A percentile compares a stretch with the other conserved stretches of the same genome.
These are phyloP conservation scores for Sugiyamaella novakii DNA, from an alignment of 1,139 yeast genomes.

Conservation along the genomic window DNA sequence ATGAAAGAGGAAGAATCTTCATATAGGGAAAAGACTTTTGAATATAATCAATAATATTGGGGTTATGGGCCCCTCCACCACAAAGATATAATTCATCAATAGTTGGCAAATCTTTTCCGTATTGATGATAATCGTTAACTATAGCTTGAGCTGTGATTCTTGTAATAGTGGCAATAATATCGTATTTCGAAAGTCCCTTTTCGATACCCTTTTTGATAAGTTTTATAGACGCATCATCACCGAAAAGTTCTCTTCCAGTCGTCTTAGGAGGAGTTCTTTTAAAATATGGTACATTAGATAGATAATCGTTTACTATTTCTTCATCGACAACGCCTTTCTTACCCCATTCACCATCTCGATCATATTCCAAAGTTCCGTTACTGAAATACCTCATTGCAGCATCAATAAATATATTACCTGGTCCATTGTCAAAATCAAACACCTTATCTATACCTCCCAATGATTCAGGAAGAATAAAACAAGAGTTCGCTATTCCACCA, in stretches of 20 bases:
- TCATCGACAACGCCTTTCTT: conserved; percentile 26
- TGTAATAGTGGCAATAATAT: conserved; percentile 30
- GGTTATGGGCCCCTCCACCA: conserved; percentile 30
- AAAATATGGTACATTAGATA: conserved; percentile 26
- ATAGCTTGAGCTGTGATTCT: conserved; percentile 30
- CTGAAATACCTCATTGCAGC: conserved; percentile 31
- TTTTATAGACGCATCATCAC: conserved; percentile 24
- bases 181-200: conserved; percentile 26
- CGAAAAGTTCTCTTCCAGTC: conserved; percentile 30
- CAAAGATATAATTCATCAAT: conserved; percentile 30
- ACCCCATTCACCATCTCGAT: conserved; percentile 29
- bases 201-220: conserved; percentile 24
- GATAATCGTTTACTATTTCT: conserved; percentile 24
- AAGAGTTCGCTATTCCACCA: conserved; percentile 30
- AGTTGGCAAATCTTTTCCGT: conserved; percentile 18
- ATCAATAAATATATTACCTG: conserved; percentile 30
- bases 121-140: conserved; percentile 26
- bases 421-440: conserved; percentile 29
- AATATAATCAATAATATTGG: conserved; percentile 28
- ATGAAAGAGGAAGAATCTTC: conserved; percentile 24
- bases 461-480: conserved; percentile 27
- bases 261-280: conserved; percentile 27
- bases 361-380: conserved; percentile 26
- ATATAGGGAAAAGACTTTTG: conserved; percentile 25
- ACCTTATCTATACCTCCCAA: conserved; percentile 28